Evolutionary conservation across 768 basidiomycete genomes (phyloP).

Genomic region (Agaricus subrufescens): DNA sequence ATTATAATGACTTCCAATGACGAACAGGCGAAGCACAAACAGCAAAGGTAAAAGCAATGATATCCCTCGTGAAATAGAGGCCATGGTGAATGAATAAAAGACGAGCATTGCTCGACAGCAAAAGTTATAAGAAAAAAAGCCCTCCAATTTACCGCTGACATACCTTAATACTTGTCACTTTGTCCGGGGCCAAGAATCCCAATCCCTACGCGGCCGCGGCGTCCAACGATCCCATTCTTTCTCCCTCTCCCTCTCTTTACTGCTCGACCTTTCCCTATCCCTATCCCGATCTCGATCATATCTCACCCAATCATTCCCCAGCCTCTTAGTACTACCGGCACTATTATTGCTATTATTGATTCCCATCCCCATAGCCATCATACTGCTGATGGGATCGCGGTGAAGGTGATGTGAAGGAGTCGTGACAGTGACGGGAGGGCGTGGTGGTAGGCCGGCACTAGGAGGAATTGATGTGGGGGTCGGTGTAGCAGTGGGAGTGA

Average conservation of each 20-base stretch:
- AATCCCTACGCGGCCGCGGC: too few relatives aligned
- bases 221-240: background rate
- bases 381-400: background rate
- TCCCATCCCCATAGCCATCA: slow-evolving; percentile 4
- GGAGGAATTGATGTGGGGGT: background rate
- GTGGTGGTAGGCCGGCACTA: background rate
- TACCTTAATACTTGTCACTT: too few relatives aligned
- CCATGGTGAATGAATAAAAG: too few relatives aligned
- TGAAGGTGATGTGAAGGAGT: background rate
- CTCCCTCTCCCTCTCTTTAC: background rate
- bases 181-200: too few relatives aligned
- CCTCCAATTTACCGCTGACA: too few relatives aligned
- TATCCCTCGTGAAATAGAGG: too few relatives aligned
- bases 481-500: background rate
- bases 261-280: background rate
- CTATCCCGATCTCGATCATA: background rate
- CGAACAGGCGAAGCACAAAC: too few relatives aligned
- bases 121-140: too few relatives aligned
- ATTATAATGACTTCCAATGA: too few relatives aligned
- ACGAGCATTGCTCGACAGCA: too few relatives aligned
- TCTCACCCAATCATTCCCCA: background rate
- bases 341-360: too few relatives aligned
- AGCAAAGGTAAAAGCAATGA: too few relatives aligned
- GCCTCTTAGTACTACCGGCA: background rate
- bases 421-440: background rate